Evolutionary conservation across 2,329 filamentous ascomycete species (phyloP).

Genomic region (Ceratocystiopsis brevicomis): DNA sequence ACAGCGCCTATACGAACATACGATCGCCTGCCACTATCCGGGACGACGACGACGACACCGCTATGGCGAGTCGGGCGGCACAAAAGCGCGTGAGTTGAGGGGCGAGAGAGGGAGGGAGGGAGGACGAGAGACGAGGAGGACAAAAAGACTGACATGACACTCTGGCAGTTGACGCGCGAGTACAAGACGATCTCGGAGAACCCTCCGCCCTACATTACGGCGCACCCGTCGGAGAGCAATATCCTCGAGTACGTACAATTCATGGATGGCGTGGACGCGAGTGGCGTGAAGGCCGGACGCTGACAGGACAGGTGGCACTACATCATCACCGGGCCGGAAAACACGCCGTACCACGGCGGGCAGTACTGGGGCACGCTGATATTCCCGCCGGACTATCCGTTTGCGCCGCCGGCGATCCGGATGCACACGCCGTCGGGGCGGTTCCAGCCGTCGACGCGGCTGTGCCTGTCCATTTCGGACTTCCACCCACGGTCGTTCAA

Average conservation of each 20-base stretch:
- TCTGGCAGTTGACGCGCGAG: constrained; percentile 36
- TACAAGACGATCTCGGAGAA: constrained; percentile 48
- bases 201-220: constrained; percentile 73
- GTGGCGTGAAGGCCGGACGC: neutral
- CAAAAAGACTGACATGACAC: neutral
- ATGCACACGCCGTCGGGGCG: constrained; percentile 97
- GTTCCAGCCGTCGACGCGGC: constrained; percentile 78
- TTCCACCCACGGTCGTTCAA: constrained; percentile 98
- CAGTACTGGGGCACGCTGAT: constrained; percentile 97
- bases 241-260: constrained; percentile 54
- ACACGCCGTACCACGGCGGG: constrained; percentile 82
- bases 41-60: too few relatives aligned
- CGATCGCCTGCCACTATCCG: too few relatives aligned
- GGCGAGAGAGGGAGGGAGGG: too few relatives aligned
- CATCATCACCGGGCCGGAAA: constrained; percentile 82
- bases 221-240: constrained; percentile 77
- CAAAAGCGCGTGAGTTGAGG: constrained; percentile 43
- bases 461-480: constrained; percentile 91
- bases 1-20: too few relatives aligned
- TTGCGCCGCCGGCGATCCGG: constrained; percentile 88
- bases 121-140: neutral
- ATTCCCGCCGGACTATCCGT: constrained; percentile 92
- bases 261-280: too few relatives aligned
- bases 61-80: constrained; percentile 54
- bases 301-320: constrained; percentile 57